Evolutionary conservation across 306 rosid genomes (phyloP).

Genomic region (Styphnolobium japonicum): DNA sequence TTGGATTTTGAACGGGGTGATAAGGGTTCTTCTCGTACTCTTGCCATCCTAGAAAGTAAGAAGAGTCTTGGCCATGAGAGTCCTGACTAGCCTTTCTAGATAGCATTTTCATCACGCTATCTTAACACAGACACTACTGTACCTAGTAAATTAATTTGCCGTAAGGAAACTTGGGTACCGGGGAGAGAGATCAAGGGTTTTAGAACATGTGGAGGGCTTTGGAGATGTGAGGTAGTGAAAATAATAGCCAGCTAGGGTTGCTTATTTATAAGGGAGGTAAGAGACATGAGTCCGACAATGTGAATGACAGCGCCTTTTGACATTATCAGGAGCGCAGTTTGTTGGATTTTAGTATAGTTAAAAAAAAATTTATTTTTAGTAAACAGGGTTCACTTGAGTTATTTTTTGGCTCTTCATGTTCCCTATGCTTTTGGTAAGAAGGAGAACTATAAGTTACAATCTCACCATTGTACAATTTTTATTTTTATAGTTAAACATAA

Average conservation of each 20-base stretch:
- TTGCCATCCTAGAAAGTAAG: conserved; percentile 80
- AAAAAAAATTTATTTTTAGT: background rate
- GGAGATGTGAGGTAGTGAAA: conserved; percentile 7
- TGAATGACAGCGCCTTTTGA: conserved; percentile 21
- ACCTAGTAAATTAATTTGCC: background rate
- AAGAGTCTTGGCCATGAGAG: conserved; percentile 81
- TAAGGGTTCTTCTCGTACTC: conserved; percentile 82
- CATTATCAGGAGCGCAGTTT: background rate
- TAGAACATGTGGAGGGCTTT: background rate
- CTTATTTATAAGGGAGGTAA: conserved; percentile 37
- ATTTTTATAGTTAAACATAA: too few species aligned
- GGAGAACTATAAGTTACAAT: background rate
- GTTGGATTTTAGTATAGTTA: background rate
- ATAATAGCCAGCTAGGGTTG: background rate
- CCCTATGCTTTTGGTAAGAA: background rate
- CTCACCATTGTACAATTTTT: background rate
- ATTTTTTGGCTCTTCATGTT: background rate
- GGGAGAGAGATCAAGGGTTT: background rate
- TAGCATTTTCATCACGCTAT: conserved; percentile 40
- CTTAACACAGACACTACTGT: background rate
- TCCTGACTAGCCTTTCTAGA: conserved; percentile 59
- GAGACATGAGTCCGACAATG: conserved; percentile 25
- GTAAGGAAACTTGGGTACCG: background rate
- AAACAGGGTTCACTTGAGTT: background rate
- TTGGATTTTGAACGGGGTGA: conserved; percentile 53